These are phyloP conservation scores for Amylocarpus encephaloides DNA, from an alignment of 2,329 filamentous ascomycete genomes.

Conservation along the genomic window DNA sequence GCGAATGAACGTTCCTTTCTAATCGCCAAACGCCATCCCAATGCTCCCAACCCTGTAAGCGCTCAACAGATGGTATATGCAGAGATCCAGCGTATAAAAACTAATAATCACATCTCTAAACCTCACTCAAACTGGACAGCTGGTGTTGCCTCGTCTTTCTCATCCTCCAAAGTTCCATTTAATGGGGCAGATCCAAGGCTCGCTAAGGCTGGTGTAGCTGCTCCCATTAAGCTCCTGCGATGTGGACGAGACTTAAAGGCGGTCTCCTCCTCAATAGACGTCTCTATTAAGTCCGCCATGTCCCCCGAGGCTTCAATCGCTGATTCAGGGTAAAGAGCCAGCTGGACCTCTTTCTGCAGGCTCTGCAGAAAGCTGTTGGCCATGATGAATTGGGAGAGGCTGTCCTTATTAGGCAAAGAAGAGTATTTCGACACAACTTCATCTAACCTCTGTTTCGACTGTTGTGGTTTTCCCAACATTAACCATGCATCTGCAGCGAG, in stretches of 20 bases:
- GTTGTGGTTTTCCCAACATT: slow-evolving; percentile 65
- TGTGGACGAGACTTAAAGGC: slow-evolving; percentile 47
- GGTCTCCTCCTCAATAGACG: slow-evolving; percentile 43
- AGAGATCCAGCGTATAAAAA: slow-evolving; percentile 9
- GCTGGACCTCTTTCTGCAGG: slow-evolving; percentile 38
- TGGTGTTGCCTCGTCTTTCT: slow-evolving; percentile 10
- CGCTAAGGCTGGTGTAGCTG: slow-evolving; percentile 33
- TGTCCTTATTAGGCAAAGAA: slow-evolving; percentile 43
- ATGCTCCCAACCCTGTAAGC: slow-evolving; percentile 21
- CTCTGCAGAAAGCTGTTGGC: slow-evolving; percentile 48
- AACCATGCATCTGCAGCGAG: slow-evolving; percentile 82
- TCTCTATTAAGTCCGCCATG: slow-evolving; percentile 30
- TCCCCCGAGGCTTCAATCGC: slow-evolving; percentile 22
- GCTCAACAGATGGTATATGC: slow-evolving; percentile 21
- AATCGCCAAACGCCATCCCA: slow-evolving; percentile 26
- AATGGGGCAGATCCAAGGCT: slow-evolving; percentile 48
- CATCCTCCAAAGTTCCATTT: slow-evolving; percentile 18
- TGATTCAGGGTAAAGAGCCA: slow-evolving; percentile 29
- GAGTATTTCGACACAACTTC: slow-evolving; percentile 56
- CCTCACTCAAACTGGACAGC: slow-evolving; percentile 23
- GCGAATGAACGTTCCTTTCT: slow-evolving; percentile 18
- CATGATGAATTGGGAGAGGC: slow-evolving; percentile 43
- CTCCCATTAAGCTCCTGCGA: slow-evolving; percentile 49
- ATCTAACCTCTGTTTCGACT: slow-evolving; percentile 72
- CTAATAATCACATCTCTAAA: background rate